Conservation (phyloP, 768 basidiomycete genomes). For the Suillus luteus region DNA sequence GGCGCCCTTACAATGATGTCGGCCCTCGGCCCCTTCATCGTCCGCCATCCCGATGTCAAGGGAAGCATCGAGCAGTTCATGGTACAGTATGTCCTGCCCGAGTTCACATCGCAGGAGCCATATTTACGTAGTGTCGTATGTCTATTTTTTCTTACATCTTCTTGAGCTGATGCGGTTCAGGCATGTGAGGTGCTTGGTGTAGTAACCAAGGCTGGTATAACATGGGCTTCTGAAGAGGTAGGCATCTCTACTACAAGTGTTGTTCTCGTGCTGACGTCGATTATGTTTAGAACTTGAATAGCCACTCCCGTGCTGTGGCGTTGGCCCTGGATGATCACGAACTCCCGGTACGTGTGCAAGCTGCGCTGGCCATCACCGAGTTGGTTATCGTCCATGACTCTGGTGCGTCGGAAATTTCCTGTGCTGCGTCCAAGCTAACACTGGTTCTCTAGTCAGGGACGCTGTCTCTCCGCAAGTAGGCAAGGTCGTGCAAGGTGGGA, state of each 20-base stretch:
- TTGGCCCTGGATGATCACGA: slow-evolving; percentile 74
- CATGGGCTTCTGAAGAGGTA: slow-evolving; percentile 67
- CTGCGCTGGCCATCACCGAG: slow-evolving; percentile 77
- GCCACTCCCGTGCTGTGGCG: slow-evolving; percentile 65
- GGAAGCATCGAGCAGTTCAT: slow-evolving; percentile 78
- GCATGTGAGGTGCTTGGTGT: slow-evolving; percentile 82
- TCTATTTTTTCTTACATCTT: slow-evolving; percentile 17
- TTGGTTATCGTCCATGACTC: slow-evolving; percentile 65
- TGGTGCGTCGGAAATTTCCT: slow-evolving; percentile 42
- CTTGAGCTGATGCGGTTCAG: slow-evolving; percentile 36
- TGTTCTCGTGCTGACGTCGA: neutral
- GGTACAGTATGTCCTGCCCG: slow-evolving; percentile 70
- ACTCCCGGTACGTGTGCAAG: slow-evolving; percentile 83
- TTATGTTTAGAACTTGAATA: slow-evolving; percentile 54
- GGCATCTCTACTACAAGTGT: slow-evolving; percentile 12
- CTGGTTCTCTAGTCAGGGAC: slow-evolving; percentile 52
- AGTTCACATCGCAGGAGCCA: slow-evolving; percentile 63
- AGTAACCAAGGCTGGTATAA: slow-evolving; percentile 67
- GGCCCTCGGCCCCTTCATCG: slow-evolving; percentile 67
- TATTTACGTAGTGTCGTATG: slow-evolving; percentile 80
- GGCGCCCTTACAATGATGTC: slow-evolving; percentile 56
- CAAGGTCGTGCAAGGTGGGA: slow-evolving; percentile 73
- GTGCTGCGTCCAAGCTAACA: neutral
- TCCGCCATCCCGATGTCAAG: slow-evolving; percentile 82
- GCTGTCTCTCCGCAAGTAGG: slow-evolving; percentile 34